A percentile compares a stretch with the other conserved stretches of the same genome.
These are phyloP conservation scores for Xanthoconium stramineum DNA, from an alignment of 768 basidiomycete species.

Conservation along the genomic window DNA sequence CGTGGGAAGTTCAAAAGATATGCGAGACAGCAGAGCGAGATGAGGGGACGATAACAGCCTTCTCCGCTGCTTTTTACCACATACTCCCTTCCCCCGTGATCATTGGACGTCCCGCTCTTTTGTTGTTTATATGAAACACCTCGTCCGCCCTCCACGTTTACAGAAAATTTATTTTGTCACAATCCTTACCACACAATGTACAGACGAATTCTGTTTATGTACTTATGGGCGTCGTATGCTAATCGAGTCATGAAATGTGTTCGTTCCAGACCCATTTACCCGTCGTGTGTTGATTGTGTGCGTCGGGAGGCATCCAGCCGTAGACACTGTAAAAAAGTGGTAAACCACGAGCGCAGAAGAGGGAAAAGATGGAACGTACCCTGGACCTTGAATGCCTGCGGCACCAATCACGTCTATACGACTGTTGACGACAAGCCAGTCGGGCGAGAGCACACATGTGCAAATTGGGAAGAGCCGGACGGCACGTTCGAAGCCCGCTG, in stretches of 20 bases:
- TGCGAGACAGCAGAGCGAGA: too few relatives aligned
- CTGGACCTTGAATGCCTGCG: conserved; percentile 74
- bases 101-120: conserved; percentile 3
- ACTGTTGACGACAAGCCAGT: conserved; percentile 67
- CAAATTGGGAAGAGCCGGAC: too few relatives aligned
- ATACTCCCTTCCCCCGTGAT: conserved; percentile 12
- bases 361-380: conserved; percentile 44
- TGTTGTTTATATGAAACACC: too few relatives aligned
- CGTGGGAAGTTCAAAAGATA: too few relatives aligned
- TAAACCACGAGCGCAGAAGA: too few relatives aligned
- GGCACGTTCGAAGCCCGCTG: too few relatives aligned
- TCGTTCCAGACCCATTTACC: conserved; percentile 45
- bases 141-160: neutral
- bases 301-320: conserved; percentile 13
- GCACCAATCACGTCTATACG: conserved; percentile 58
- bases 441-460: conserved; percentile 73
- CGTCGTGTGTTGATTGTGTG: too few relatives aligned
- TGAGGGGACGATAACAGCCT: too few relatives aligned
- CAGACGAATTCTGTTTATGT: conserved; percentile 24
- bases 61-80: conserved; percentile 9
- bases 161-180: conserved; percentile 25
- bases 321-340: conserved; percentile 22
- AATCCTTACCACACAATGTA: conserved; percentile 30
- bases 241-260: conserved; percentile 48
- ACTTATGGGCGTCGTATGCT: conserved; percentile 30